Evolutionary conservation across 1,139 yeast species (phyloP), one percentile per base, ranked within the genome.

Genomic region (Saccharomycopsis crataegensis): DNA sequence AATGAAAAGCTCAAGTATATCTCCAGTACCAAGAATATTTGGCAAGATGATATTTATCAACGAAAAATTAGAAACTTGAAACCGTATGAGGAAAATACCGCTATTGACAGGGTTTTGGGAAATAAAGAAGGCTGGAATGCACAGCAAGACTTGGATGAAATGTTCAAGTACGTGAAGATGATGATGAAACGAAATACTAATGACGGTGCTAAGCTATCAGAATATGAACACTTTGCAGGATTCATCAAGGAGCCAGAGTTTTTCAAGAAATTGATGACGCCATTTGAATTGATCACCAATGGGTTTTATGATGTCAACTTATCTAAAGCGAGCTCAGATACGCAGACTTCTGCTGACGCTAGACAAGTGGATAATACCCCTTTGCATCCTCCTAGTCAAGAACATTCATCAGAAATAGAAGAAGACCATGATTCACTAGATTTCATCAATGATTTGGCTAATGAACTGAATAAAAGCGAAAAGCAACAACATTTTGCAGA

Each of bases 11-110:
- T 65, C 33, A 74, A 72, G 22, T 77, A 75, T 58, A 69, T 85
- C 12, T 72, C 78, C 0, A 83, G 90, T 4, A 76, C 90, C 44
- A 74, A 75, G 53, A 79, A 77, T 46, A 71, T 89, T 14, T 76
- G 86, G 69, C 73, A 74, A 36, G 94, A 87, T 62, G 79, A 87
- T 37, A 69, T 68, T 41, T 74, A 66, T 56, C 83, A 89, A 59
- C 72, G 93, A 51, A 68, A 66, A 16, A 47, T 66, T 1, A 67
- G 75, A 54, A 74, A 76, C 22, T 60, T 73, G 46, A 38, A 34
- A 28, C 43, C n/a, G 37, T 32, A 16, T 12, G 8, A 12, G 22
- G 28, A 22, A 4, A 22, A 22, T 22, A 33, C 11, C 44, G 61
- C 6, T 5, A 11, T n/a, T 36, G 3, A 11, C 5, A 11, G n/a